phyloP scores from a whole-genome alignment of 1,284 basidiomycete genomes.

The Microbotryomycetes sp. region DNA sequence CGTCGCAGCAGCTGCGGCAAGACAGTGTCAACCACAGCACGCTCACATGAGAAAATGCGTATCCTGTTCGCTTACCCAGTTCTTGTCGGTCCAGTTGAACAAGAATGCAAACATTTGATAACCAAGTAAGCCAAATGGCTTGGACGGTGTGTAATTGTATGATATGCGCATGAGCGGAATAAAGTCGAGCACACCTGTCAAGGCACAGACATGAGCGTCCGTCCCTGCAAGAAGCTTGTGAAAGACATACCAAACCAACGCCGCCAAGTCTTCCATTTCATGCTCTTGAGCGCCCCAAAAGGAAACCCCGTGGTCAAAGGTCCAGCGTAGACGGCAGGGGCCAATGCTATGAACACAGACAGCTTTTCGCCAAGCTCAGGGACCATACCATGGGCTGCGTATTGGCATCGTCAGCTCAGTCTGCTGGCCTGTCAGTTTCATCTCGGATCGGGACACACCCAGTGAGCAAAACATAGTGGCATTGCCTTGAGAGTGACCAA shows the following conservation, averaged over 20 bases:
- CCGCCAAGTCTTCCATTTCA: conserved; percentile 53
- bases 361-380: conserved; percentile 52
- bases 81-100: conserved; percentile 56
- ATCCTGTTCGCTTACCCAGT: conserved; percentile 46
- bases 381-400: conserved; percentile 49
- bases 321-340: conserved; percentile 56
- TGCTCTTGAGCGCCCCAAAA: conserved; percentile 47
- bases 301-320: conserved; percentile 55
- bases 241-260: conserved; percentile 47
- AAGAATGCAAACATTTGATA: conserved; percentile 58
- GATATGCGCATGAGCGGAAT: conserved; percentile 55
- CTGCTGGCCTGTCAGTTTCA: conserved; percentile 36
- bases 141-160: conserved; percentile 52
- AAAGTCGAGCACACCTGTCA: conserved; percentile 51
- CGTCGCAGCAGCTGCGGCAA: conserved; percentile 45
- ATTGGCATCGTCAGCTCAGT: conserved; percentile 38
- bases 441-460: conserved; percentile 11
- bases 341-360: conserved; percentile 54
- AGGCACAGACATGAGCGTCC: no score
- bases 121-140: conserved; percentile 43
- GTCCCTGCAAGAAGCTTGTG: not conserved
- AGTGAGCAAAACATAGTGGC: conserved; percentile 45
- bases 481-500: conserved; percentile 58
- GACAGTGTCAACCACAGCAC: no score
- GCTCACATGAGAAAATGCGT: no score